phyloP scores from a whole-genome alignment of 2,329 filamentous ascomycete genomes.

The Exserohilum turcica region DNA sequence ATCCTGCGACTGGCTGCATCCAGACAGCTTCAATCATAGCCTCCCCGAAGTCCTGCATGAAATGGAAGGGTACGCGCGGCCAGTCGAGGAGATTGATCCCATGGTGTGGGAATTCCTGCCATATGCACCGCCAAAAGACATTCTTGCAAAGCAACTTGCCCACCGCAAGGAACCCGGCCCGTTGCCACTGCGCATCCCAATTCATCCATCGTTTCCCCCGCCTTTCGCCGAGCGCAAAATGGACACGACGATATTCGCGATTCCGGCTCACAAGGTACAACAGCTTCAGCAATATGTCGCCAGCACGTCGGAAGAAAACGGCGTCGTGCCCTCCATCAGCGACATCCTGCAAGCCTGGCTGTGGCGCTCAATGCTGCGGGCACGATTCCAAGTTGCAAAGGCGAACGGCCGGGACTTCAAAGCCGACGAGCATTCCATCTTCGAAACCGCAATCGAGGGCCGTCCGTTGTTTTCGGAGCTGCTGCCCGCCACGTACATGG shows the following conservation, averaged over 20 bases:
- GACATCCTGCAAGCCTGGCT: constrained; percentile 51
- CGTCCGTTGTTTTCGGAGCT: constrained; percentile 34
- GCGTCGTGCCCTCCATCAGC: constrained; percentile 38
- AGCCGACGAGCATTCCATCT: constrained; percentile 19
- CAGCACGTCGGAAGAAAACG: constrained; percentile 27
- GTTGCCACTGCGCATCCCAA: constrained; percentile 30
- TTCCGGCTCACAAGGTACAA: constrained; percentile 37
- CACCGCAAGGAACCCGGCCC: not conserved
- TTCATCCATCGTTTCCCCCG: constrained; percentile 37
- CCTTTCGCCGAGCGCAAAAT: constrained; percentile 32
- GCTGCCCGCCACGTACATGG: constrained; percentile 36
- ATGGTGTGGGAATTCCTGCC: constrained; percentile 26
- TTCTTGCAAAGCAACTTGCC: not conserved
- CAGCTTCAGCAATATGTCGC: constrained; percentile 40
- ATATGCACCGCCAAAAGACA: constrained; percentile 24
- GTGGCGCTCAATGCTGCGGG: constrained; percentile 47
- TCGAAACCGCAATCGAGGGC: constrained; percentile 45
- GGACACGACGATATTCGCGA: constrained; percentile 41
- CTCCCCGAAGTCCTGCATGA: constrained; percentile 29
- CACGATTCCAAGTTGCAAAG: constrained; percentile 44
- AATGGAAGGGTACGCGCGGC: constrained; percentile 17
- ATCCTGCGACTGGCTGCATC: constrained; percentile 26
- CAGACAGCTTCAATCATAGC: constrained; percentile 31
- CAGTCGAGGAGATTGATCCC: constrained; percentile 23
- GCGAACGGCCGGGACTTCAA: constrained; percentile 13